Percentiles rank a stretch among this genome's conserved stretches.
phyloP scores from a whole-genome alignment of 768 basidiomycete species.

The Bullera alba region DNA sequence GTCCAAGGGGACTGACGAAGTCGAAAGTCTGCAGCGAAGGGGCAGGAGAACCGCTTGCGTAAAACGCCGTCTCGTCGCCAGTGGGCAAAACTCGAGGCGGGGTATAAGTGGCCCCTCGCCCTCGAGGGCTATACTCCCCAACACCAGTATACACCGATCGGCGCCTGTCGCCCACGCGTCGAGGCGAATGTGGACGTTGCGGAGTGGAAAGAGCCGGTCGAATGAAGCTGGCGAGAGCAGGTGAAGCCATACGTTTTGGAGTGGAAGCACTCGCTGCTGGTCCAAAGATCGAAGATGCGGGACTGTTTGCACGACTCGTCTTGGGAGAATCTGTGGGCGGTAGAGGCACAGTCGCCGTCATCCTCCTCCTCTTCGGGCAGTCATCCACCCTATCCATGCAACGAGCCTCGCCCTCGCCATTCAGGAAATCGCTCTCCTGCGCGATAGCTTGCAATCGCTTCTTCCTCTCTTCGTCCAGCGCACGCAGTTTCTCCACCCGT shows the following conservation, averaged over 20 bases:
- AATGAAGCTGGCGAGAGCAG: slow-evolving; percentile 22
- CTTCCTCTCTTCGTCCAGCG: slow-evolving; percentile 28
- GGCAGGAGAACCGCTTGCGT: slow-evolving; percentile 10
- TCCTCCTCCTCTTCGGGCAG: slow-evolving; percentile 12
- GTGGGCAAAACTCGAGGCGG: slow-evolving; percentile 34
- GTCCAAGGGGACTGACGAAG: slow-evolving; percentile 40
- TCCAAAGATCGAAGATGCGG: slow-evolving; percentile 9
- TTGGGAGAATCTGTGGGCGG: neutral
- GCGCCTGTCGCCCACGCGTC: slow-evolving; percentile 21
- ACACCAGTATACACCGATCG: slow-evolving; percentile 20
- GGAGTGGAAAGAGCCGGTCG: slow-evolving; percentile 30
- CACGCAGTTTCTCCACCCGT: slow-evolving; percentile 29
- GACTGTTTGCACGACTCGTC: slow-evolving; percentile 1
- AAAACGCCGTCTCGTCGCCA: slow-evolving; percentile 33
- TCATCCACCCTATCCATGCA: neutral
- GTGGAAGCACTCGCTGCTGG: neutral
- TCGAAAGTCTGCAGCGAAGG: slow-evolving; percentile 27
- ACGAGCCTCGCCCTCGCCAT: slow-evolving; percentile 1
- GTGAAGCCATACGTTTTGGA: slow-evolving; percentile 10
- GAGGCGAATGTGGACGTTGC: slow-evolving; percentile 25
- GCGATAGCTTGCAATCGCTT: slow-evolving; percentile 18
- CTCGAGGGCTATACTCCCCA: slow-evolving; percentile 30
- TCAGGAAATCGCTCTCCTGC: neutral
- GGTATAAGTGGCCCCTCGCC: slow-evolving; percentile 27
- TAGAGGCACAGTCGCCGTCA: slow-evolving; percentile 4